phyloP scores from a whole-genome alignment of 108 stramenopile species.

The Nitzschia sp. region DNA sequence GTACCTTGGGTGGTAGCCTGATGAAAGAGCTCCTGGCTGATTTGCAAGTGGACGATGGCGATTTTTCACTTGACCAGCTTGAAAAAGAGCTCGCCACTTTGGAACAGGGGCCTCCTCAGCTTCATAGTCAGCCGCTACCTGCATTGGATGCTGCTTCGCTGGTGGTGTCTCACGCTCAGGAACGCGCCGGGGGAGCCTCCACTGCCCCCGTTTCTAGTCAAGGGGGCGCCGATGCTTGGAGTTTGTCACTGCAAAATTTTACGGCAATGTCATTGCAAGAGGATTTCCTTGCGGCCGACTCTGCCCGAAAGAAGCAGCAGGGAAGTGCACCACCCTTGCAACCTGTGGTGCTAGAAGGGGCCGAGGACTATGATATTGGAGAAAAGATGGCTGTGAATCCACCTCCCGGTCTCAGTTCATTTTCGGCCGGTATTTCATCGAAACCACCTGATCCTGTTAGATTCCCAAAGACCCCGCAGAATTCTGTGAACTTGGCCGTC shows the following conservation, averaged over 20 bases:
- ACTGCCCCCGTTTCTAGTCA: slow-evolving; percentile 14
- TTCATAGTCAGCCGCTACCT: slow-evolving; percentile 15
- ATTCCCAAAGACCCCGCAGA: slow-evolving; percentile 40
- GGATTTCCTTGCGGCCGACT: slow-evolving; percentile 81
- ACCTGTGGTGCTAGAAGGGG: slow-evolving; percentile 28
- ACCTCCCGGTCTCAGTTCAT: slow-evolving; percentile 38
- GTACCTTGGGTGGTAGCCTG: slow-evolving; percentile 68
- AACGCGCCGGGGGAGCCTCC: slow-evolving; percentile 5
- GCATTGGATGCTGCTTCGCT: slow-evolving; percentile 65
- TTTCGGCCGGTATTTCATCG: background rate
- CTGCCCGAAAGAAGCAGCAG: slow-evolving; percentile 58
- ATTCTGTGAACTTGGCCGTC: slow-evolving; percentile 20
- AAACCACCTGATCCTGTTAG: slow-evolving; percentile 11
- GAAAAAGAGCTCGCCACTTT: slow-evolving; percentile 63
- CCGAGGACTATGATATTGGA: slow-evolving; percentile 51
- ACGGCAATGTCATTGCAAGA: slow-evolving; percentile 64
- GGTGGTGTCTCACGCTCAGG: slow-evolving; percentile 49
- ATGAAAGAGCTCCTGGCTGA: slow-evolving; percentile 83
- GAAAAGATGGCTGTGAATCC: slow-evolving; percentile 31
- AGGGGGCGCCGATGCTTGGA: slow-evolving; percentile 64
- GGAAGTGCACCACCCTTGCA: slow-evolving; percentile 7
- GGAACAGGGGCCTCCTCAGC: slow-evolving; percentile 35
- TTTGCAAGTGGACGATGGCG: slow-evolving; percentile 63
- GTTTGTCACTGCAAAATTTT: slow-evolving; percentile 69
- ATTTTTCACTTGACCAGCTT: slow-evolving; percentile 55